Evolutionary conservation across 495 filamentous ascomycete genomes (phyloP).

Genomic region (Daldinia caldariorum): DNA sequence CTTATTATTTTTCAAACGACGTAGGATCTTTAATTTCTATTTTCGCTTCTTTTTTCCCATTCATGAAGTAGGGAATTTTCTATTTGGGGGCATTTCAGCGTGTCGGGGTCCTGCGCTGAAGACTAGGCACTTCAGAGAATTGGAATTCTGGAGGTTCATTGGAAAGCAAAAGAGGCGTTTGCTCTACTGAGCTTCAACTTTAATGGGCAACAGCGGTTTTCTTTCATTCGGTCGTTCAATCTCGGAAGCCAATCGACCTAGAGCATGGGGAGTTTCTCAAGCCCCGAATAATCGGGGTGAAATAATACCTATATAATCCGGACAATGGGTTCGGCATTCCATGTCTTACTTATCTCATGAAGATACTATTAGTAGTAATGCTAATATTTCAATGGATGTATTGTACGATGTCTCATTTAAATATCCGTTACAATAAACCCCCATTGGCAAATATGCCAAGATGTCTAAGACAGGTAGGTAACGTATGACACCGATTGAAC

Average conservation of each 20-base stretch:
- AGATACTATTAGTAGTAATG: background rate
- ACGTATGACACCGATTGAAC: background rate
- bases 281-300: constrained; percentile 5
- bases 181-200: background rate
- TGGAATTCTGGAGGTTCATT: background rate
- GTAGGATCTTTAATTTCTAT: background rate
- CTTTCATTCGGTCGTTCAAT: background rate
- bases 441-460: background rate
- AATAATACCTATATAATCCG: background rate
- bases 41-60: background rate
- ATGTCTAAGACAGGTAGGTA: background rate
- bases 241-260: background rate
- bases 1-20: background rate
- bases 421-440: background rate
- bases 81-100: background rate
- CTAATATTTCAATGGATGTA: background rate
- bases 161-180: background rate
- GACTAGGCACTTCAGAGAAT: background rate
- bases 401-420: background rate
- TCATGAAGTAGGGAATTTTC: background rate
- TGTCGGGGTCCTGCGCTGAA: background rate
- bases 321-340: background rate
- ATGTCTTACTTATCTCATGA: background rate
- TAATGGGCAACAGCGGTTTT: background rate
- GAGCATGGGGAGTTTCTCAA: constrained; percentile 14